Conservation (phyloP, 257 asterid genomes). For the Nicotiana obtusifolia region DNA sequence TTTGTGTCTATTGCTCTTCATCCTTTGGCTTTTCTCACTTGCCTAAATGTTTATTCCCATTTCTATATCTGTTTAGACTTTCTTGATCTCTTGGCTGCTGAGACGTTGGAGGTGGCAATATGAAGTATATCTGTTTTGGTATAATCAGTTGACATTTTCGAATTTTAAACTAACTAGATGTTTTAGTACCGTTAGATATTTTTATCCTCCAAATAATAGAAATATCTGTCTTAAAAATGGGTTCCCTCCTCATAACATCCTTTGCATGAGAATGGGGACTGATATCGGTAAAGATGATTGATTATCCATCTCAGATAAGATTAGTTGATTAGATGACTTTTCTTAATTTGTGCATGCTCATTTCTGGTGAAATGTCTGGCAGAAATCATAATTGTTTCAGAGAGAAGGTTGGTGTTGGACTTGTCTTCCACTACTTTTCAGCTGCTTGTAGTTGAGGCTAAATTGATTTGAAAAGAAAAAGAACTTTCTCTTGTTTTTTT, state of each 20-base stretch:
- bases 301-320: not conserved
- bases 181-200: not conserved
- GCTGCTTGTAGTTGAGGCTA: not conserved
- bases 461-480: not conserved
- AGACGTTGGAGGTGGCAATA: not conserved
- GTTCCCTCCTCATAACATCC: not conserved
- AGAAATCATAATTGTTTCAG: not conserved
- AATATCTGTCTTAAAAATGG: not conserved
- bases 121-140: not conserved
- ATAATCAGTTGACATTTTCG: not conserved
- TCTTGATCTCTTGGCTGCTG: not conserved
- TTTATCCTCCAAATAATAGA: not conserved
- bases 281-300: not conserved
- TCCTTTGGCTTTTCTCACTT: not conserved
- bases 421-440: not conserved
- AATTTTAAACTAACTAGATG: not conserved
- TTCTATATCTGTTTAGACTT: conserved; percentile 2
- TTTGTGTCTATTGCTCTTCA: conserved; percentile 21
- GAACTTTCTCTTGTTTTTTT: not conserved
- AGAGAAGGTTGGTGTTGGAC: conserved; percentile 1
- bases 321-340: not conserved
- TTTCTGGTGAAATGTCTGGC: not conserved
- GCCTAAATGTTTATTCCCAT: not conserved
- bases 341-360: not conserved
- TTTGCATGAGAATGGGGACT: not conserved